Percentiles rank a stretch among this genome's conserved stretches.
These are phyloP conservation scores for Cordia subcordata DNA, from an alignment of 257 asterid genomes.

Conservation along the genomic window DNA sequence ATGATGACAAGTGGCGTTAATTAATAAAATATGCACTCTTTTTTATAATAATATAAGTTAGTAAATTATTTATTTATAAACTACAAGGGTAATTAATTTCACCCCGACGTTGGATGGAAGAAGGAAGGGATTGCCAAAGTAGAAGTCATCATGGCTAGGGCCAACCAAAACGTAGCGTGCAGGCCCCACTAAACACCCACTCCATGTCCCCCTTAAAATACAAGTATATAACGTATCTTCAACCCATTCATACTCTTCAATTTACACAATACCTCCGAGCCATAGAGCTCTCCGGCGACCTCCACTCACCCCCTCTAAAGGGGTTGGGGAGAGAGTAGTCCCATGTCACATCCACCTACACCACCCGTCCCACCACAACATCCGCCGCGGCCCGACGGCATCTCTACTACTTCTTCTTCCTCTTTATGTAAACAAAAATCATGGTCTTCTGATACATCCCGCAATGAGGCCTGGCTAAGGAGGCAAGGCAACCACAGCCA, in stretches of 20 bases:
- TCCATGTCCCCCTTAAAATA: not conserved
- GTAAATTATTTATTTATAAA: too few species aligned
- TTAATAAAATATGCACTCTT: too few species aligned
- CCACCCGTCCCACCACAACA: not conserved
- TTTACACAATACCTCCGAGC: conserved; percentile 6
- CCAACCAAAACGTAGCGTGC: conserved; percentile 30
- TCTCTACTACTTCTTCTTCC: conserved; percentile 2
- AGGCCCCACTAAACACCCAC: conserved; percentile 23
- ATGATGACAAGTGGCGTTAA: too few species aligned
- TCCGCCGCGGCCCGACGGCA: conserved; percentile 8
- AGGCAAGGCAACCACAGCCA: conserved; percentile 41
- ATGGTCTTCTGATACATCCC: conserved; percentile 55
- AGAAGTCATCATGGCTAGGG: conserved; percentile 27
- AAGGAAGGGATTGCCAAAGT: conserved; percentile 1
- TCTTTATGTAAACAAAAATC: conserved; percentile 53
- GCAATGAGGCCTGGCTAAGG: conserved; percentile 73
- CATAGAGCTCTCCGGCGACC: conserved; percentile 22
- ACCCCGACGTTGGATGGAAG: not conserved
- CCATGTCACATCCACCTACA: conserved; percentile 23
- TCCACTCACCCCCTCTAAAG: conserved; percentile 43
- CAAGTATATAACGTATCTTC: conserved; percentile 3
- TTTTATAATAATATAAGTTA: too few species aligned
- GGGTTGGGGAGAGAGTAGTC: conserved; percentile 37
- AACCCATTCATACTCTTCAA: not conserved
- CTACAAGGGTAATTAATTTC: too few species aligned